phyloP scores from a whole-genome alignment of 1,284 basidiomycete species.

The Ustilago tritici region DNA sequence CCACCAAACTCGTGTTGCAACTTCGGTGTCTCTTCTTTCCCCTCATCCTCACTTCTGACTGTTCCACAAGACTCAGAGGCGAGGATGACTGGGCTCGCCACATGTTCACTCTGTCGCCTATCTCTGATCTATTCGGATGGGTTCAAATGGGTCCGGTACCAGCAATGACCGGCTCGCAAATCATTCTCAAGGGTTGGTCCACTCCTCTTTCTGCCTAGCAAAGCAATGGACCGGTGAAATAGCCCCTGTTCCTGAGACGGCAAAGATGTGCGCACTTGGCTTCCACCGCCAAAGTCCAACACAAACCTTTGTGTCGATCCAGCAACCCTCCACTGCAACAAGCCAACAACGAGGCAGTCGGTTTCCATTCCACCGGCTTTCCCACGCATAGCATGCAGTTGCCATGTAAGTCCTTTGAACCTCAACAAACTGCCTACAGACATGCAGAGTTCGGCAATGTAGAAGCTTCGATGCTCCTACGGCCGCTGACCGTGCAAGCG shows the following conservation, averaged over 20 bases:
- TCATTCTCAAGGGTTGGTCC: background rate
- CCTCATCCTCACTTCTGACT: background rate
- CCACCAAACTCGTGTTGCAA: background rate
- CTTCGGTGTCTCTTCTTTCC: constrained; percentile 1
- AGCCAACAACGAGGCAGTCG: too few relatives aligned
- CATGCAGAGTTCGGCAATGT: too few relatives aligned
- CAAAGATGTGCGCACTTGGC: too few relatives aligned
- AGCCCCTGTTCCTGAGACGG: background rate
- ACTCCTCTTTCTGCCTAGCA: background rate
- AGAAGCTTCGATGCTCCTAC: too few relatives aligned
- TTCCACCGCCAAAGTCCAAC: too few relatives aligned
- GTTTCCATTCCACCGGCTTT: too few relatives aligned
- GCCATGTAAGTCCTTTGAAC: too few relatives aligned
- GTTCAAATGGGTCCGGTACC: background rate
- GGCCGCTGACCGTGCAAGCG: too few relatives aligned
- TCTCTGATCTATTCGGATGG: background rate
- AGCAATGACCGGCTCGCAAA: background rate
- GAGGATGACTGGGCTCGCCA: background rate
- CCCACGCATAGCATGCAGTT: too few relatives aligned
- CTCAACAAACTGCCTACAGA: too few relatives aligned
- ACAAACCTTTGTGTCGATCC: too few relatives aligned
- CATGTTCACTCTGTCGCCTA: background rate
- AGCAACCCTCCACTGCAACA: too few relatives aligned
- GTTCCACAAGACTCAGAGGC: background rate
- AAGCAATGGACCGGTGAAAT: background rate